Base-by-base conservation (phyloP, 495 filamentous ascomycete species). In the Jackrogersella multiformis region DNA sequence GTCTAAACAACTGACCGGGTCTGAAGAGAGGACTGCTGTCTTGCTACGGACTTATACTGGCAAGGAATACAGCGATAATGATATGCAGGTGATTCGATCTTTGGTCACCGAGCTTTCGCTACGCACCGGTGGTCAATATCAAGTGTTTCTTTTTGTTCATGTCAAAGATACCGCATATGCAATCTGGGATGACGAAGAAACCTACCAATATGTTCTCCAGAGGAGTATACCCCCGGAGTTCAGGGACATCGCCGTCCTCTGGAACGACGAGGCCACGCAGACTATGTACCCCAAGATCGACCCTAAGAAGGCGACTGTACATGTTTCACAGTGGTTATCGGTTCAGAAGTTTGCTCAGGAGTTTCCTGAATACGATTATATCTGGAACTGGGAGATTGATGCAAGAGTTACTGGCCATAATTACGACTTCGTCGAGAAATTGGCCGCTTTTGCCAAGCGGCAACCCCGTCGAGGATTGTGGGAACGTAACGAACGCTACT, bases 381-480 rank as follows among this genome's bases (percentile, higher is more conserved):
- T 90, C 55, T 93, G 90, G 90, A 92, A 92, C 71, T 88, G 88
- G 82, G 89, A 92, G 66, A 83, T 90, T 72, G 89, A 93, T 70
- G 84, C 84, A n/a, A 84, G 91, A 18, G 85, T 87, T 56, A 90
- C 86, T 0, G 89, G 90, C 7, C 86, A 93, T 61, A 81, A 86
- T 73, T 92, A 92, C 72, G 85, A 91, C 66, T 82, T 91, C 46
- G 77, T 92, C 15, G 84, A 87, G 63, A 84, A 83, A 54, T 66
- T 91, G 10, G 68, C 76, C 9, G 65, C 81, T 1, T 93, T 91
- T 74, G 84, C 84, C 9, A 79, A 76, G 66, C 77, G 80, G 36
- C 86, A 90, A 68, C 90, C 90, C 0, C 79, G 91, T 20, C 87
- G 87, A 62, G 85, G 86, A 16, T 76, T 92, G 5, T 92, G 90